Conservation (phyloP, 371 early-diverging fungal species). For the Rhizopus sp. region DNA sequence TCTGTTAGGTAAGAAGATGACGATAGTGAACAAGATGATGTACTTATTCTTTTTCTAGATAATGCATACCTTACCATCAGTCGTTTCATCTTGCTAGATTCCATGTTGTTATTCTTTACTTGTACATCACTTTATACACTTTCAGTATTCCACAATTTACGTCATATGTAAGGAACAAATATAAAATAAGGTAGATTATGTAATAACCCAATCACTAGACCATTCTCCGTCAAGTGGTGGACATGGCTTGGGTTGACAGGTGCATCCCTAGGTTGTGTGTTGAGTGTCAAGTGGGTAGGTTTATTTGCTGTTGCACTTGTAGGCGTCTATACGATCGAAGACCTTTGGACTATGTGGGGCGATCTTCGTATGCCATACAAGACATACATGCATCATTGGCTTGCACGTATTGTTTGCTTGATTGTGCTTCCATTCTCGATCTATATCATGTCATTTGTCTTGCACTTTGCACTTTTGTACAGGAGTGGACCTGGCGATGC, state of each 20-base stretch:
- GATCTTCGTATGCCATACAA: conserved; percentile 77
- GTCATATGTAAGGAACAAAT: conserved; percentile 51
- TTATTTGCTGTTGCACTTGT: conserved; percentile 94
- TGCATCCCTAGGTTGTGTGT: conserved; percentile 86
- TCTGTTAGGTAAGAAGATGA: conserved; percentile 65
- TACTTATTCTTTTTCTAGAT: conserved; percentile 45
- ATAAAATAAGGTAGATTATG: background rate
- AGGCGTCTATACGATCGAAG: conserved; percentile 93
- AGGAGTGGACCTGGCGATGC: conserved; percentile 95
- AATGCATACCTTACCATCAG: conserved; percentile 88
- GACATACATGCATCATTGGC: conserved; percentile 77
- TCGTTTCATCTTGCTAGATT: conserved; percentile 97
- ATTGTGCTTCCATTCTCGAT: conserved; percentile 87
- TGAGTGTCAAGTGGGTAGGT: conserved; percentile 99
- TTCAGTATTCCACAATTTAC: conserved; percentile 74
- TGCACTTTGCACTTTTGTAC: conserved; percentile 93
- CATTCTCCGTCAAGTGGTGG: conserved; percentile 89
- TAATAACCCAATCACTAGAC: conserved; percentile 35
- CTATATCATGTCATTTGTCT: conserved; percentile 86
- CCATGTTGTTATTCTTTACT: conserved; percentile 96
- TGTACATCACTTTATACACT: conserved; percentile 81
- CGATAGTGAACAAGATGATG: background rate
- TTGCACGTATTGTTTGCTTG: conserved; percentile 76
- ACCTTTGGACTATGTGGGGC: conserved; percentile 93
- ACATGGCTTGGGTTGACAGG: conserved; percentile 90